These are phyloP conservation scores for Solanum chacoense DNA, from an alignment of 305 asterid genomes.

Conservation along the genomic window DNA sequence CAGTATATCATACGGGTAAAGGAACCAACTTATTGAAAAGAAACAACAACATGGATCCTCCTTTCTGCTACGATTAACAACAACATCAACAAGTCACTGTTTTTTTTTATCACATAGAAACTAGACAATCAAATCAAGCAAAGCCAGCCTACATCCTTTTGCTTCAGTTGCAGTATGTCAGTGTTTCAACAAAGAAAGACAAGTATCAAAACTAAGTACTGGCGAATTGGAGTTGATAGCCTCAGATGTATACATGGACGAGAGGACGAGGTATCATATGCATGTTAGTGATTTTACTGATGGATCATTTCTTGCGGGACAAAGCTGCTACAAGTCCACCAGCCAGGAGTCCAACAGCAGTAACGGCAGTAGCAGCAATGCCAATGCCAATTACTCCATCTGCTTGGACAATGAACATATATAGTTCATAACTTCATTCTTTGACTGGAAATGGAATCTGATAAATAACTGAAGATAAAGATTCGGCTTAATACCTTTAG, in stretches of 20 bases:
- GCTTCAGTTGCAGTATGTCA: neutral
- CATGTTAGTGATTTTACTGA: neutral
- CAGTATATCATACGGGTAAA: neutral
- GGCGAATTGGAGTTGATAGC: neutral
- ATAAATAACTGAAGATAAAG: neutral
- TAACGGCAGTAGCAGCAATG: slow-evolving; percentile 27
- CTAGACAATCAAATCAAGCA: neutral
- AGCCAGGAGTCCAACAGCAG: slow-evolving; percentile 37
- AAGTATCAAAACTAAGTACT: neutral
- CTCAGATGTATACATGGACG: neutral
- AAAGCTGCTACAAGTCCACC: slow-evolving; percentile 39
- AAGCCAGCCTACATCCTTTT: neutral
- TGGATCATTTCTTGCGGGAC: slow-evolving; percentile 27
- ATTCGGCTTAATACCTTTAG: slow-evolving; percentile 37
- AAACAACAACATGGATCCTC: neutral
- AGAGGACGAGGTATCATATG: neutral
- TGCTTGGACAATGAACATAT: slow-evolving; percentile 2
- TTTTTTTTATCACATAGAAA: neutral
- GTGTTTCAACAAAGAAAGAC: neutral
- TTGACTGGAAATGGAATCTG: neutral
- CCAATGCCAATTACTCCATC: slow-evolving; percentile 43
- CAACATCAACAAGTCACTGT: neutral
- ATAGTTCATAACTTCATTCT: neutral
- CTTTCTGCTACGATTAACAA: neutral
- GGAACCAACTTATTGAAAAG: neutral